Percentiles rank a stretch among this genome's conserved stretches.
Evolutionary conservation across 1,284 basidiomycete genomes (phyloP).

Genomic region (Vanrija humicola): DNA sequence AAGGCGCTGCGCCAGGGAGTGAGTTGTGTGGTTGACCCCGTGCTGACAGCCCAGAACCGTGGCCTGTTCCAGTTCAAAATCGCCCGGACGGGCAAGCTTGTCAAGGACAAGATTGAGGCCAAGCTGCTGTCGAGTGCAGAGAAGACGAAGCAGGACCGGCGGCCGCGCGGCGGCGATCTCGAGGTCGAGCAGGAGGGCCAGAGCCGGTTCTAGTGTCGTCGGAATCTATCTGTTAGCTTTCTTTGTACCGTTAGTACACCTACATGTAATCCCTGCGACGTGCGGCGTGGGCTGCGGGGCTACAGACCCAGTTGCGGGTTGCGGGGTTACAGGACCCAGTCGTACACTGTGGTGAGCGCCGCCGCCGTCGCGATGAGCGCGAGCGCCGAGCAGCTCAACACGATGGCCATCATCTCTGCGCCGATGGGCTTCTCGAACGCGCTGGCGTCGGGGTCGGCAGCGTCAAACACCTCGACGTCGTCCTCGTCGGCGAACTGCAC

Average conservation of each 20-base stretch:
- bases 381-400: conserved; percentile 24
- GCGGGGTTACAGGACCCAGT: conserved; percentile 47
- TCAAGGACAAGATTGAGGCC: conserved; percentile 45
- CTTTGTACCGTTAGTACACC: background rate
- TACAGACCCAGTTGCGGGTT: conserved; percentile 46
- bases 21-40: conserved; percentile 2
- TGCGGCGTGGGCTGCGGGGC: background rate
- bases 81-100: conserved; percentile 41
- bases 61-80: conserved; percentile 49
- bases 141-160: conserved; percentile 13
- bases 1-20: conserved; percentile 41
- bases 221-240: background rate
- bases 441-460: conserved; percentile 17
- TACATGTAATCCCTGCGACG: no score
- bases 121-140: conserved; percentile 27
- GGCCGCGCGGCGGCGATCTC: conserved; percentile 35
- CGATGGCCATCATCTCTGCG: conserved; percentile 29
- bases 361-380: conserved; percentile 30
- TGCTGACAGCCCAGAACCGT: conserved; percentile 17
- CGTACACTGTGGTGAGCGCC: conserved; percentile 39
- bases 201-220: conserved; percentile 23
- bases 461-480: background rate
- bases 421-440: conserved; percentile 32
- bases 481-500: conserved; percentile 10
- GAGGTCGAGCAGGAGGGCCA: conserved; percentile 46